These are phyloP conservation scores for Crithidia acanthocephali DNA, from an alignment of 208 protist genomes.

Conservation along the genomic window DNA sequence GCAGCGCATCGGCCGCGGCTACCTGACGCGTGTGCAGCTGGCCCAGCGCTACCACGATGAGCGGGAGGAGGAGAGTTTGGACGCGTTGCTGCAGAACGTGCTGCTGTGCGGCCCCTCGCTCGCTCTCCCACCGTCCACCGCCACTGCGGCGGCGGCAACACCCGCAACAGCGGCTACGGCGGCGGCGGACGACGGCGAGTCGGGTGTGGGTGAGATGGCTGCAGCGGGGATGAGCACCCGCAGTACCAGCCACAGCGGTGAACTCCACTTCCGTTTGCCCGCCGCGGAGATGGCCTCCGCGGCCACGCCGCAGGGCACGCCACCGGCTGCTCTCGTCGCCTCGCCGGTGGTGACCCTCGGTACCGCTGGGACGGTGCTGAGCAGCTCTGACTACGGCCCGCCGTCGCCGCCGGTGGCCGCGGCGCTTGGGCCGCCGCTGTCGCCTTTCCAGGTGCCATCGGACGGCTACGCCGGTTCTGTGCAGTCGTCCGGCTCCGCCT, in stretches of 20 bases:
- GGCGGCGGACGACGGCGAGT: background rate
- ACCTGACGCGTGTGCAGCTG: constrained; percentile 22
- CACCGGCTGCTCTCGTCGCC: background rate
- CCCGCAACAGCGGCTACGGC: background rate
- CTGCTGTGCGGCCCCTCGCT: constrained; percentile 3
- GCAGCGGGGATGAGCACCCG: too few species aligned
- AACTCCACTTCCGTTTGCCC: background rate
- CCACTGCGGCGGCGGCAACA: background rate
- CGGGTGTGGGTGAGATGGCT: too few species aligned
- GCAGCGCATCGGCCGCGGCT: constrained; percentile 40
- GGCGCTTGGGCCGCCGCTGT: background rate
- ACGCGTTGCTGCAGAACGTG: constrained; percentile 25
- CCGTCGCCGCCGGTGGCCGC: background rate
- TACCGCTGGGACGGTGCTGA: background rate
- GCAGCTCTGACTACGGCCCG: background rate
- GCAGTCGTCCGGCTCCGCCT: constrained; percentile 7
- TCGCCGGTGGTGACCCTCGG: background rate
- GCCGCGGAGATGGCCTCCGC: background rate
- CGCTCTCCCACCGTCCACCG: background rate
- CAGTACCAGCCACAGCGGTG: too few species aligned
- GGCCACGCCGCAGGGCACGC: constrained; percentile 4
- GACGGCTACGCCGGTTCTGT: background rate
- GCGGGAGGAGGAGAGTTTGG: constrained; percentile 30
- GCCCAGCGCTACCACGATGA: constrained; percentile 7
- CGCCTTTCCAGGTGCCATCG: constrained; percentile 15